Base-by-base conservation (phyloP, 2,329 filamentous ascomycete genomes). In the Diaporthe caulivora region DNA sequence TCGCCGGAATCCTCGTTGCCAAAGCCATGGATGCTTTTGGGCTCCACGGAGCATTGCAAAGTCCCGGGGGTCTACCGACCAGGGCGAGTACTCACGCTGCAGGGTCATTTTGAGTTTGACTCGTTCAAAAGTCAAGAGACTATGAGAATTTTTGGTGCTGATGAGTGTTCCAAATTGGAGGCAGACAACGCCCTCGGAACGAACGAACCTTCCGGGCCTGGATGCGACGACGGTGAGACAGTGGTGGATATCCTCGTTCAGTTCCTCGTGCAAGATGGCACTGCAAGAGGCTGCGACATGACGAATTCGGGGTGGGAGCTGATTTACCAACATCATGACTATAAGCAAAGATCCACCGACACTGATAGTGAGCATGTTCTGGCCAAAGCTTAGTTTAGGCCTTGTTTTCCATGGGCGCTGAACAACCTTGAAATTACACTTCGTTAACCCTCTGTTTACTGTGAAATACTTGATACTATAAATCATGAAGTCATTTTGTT, bases 41-140 rank as follows among this genome's bases (percentile, higher is more conserved):
- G 72, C 8, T 67, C 67, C 37, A 73, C 72, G 15, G 67, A 51
- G 31, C 67, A 73, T 49, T 73, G 72, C 49, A 44, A 44, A 21
- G 72, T 73, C 17, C 58, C 70, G n/a, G 72, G 72, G 1, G n/a
- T 73, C 10, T 73, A 73, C 21, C 58, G 51, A 13, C 58, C 67
- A 31, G 72, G 72, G 7, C 55, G 68, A 3, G 72, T 73, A 37
- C 51, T 73, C 34, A 73, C 72, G 17, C 31, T 73, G 21, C 72
- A 73, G n/a, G 72, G 72, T 1, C 72, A 73, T 51, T 73, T 73
- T 31, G 72, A 73, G 42, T 73, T 73, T 64, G 72, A 73, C 58
- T 60, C 70, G 9, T 73, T 73, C 24, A 51, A 73, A 42, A 65
- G 29, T 29, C 67, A 49, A 17, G 55, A 73, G 18, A 73, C 72